A percentile compares a stretch with the other conserved stretches of the same genome.
These are phyloP conservation scores for Sarocladium brachiariae DNA, from an alignment of 2,329 filamentous ascomycete species.

Conservation along the genomic window DNA sequence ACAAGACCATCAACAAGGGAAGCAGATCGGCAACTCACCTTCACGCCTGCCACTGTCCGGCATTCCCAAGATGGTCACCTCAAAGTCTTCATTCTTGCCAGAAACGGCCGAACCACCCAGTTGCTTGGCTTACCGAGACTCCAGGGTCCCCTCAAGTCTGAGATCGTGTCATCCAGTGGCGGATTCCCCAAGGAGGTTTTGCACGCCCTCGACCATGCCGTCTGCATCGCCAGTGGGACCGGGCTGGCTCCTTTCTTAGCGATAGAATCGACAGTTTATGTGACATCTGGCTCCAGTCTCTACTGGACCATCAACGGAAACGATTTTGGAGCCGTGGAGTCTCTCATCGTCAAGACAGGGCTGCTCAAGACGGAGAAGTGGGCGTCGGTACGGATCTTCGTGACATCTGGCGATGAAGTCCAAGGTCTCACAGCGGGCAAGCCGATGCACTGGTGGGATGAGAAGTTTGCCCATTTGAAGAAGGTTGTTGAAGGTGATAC, in stretches of 20 bases:
- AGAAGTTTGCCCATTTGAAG: background rate
- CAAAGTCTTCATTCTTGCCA: slow-evolving; percentile 10
- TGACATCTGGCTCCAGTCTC: background rate
- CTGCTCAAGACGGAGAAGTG: slow-evolving; percentile 10
- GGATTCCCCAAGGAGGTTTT: slow-evolving; percentile 11
- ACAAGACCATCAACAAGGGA: slow-evolving; percentile 12
- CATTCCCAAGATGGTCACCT: background rate
- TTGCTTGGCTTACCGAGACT: slow-evolving; percentile 16
- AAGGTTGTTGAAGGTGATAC: background rate
- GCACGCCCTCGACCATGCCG: background rate
- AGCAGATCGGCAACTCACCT: slow-evolving; percentile 13
- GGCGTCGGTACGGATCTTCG: slow-evolving; percentile 12
- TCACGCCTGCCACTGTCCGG: slow-evolving; percentile 14
- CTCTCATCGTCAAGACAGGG: slow-evolving; percentile 10
- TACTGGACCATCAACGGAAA: slow-evolving; percentile 14
- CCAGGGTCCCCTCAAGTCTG: slow-evolving; percentile 11
- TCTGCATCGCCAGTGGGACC: slow-evolving; percentile 14
- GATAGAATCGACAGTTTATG: slow-evolving; percentile 5
- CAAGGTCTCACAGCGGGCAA: slow-evolving; percentile 11
- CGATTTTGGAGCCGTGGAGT: slow-evolving; percentile 15
- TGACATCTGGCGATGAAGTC: slow-evolving; percentile 15
- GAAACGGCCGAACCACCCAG: slow-evolving; percentile 16
- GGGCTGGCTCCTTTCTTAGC: slow-evolving; percentile 14
- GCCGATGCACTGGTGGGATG: slow-evolving; percentile 11
- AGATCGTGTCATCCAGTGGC: slow-evolving; percentile 13